A percentile compares a stretch with the other conserved stretches of the same genome.
These are phyloP conservation scores for Clavispora vitiphila DNA, from an alignment of 805 yeast species.

Conservation along the genomic window DNA sequence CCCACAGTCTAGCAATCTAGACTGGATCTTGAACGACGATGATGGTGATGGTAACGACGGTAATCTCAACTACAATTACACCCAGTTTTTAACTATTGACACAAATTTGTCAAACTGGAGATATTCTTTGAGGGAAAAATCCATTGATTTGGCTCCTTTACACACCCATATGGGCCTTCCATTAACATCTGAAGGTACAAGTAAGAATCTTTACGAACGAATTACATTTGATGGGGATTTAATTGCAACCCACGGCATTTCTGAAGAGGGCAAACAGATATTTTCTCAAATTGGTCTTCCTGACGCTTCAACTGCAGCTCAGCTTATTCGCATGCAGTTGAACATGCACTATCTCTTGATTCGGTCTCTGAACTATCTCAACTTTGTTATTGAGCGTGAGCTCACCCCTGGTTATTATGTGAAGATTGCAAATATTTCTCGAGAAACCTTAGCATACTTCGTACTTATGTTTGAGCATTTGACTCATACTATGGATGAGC, in stretches of 20 bases:
- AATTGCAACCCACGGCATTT: slow-evolving; percentile 5
- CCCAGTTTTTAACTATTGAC: slow-evolving; percentile 39
- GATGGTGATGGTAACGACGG: slow-evolving; percentile 48
- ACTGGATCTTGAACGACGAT: slow-evolving; percentile 42
- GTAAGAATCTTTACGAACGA: slow-evolving; percentile 29
- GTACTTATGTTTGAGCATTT: slow-evolving; percentile 33
- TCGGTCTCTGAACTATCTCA: slow-evolving; percentile 37
- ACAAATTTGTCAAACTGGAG: slow-evolving; percentile 39
- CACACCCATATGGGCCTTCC: slow-evolving; percentile 29
- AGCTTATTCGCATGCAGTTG: slow-evolving; percentile 38
- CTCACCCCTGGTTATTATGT: slow-evolving; percentile 29
- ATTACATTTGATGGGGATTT: slow-evolving; percentile 16
- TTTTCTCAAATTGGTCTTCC: slow-evolving; percentile 31
- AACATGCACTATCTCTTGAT: slow-evolving; percentile 41
- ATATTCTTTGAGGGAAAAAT: slow-evolving; percentile 28
- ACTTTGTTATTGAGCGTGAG: slow-evolving; percentile 37
- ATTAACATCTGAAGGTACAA: slow-evolving; percentile 16
- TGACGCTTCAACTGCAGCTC: slow-evolving; percentile 33
- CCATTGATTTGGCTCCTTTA: slow-evolving; percentile 20
- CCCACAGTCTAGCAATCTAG: slow-evolving; percentile 22
- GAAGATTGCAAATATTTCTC: slow-evolving; percentile 32
- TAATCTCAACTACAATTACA: slow-evolving; percentile 40
- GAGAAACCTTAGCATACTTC: slow-evolving; percentile 36
- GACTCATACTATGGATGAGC: slow-evolving; percentile 12
- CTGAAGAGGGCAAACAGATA: slow-evolving; percentile 16